Conservation (phyloP, 768 basidiomycete genomes). For the Leccinum longicurvipes region DNA sequence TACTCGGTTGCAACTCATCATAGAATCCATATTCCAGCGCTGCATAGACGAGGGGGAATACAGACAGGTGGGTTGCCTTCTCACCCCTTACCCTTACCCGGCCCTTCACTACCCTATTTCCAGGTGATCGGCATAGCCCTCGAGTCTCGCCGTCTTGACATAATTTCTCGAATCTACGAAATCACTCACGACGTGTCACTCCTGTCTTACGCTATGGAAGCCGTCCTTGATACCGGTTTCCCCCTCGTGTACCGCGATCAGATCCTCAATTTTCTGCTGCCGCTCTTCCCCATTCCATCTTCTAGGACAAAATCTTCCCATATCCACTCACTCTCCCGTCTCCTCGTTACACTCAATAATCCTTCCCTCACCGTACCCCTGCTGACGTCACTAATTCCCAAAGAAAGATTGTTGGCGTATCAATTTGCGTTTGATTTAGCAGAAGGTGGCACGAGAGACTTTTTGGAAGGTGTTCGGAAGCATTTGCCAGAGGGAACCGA, state of each 20-base stretch:
- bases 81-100: background rate
- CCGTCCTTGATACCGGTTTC: conserved; percentile 86
- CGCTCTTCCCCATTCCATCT: conserved; percentile 79
- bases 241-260: conserved; percentile 82
- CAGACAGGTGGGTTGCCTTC: conserved; percentile 62
- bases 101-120: conserved; percentile 8
- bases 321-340: conserved; percentile 77
- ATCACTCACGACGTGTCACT: conserved; percentile 72
- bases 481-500: conserved; percentile 66
- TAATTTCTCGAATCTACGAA: conserved; percentile 75
- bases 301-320: conserved; percentile 72
- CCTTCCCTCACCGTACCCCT: conserved; percentile 75
- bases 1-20: conserved; percentile 72
- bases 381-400: conserved; percentile 64
- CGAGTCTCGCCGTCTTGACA: conserved; percentile 84
- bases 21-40: conserved; percentile 83
- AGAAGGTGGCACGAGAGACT: conserved; percentile 92
- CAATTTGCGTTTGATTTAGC: conserved; percentile 95
- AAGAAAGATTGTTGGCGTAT: conserved; percentile 78
- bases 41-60: conserved; percentile 88
- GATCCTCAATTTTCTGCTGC: conserved; percentile 73
- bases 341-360: conserved; percentile 85
- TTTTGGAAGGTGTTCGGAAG: conserved; percentile 71
- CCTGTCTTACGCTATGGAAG: conserved; percentile 89
- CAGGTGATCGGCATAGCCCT: conserved; percentile 95